Evolutionary conservation across 2,329 filamentous ascomycete species (phyloP), one percentile per base, ranked within the genome.

Genomic region (Diplocarpon mali): DNA sequence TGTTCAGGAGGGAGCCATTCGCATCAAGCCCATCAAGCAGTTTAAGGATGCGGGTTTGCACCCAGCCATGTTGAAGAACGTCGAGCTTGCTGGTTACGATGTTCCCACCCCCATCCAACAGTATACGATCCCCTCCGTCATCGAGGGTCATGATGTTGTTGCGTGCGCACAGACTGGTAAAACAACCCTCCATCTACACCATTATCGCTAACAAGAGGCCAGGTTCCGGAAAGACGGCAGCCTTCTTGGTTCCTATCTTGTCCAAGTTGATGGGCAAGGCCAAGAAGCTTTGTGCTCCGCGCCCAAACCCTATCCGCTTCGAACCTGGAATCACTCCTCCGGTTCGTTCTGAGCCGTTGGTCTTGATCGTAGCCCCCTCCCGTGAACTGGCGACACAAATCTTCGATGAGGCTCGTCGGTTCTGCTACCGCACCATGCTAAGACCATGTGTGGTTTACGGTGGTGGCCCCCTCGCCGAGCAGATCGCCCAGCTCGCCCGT

Each of bases 211-310:
- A 42, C 9, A 34, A 14, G 10, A 13, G 14, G 5, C 39, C 40
- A 95, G 90, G 92, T 15, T 96, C 90, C 20, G 92, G 92, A 42
- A 98, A 98, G 71, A 98, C 92, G 0, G 90, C 85, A 0, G 89
- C 92, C 0, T 98, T 92, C 60, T 67, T 98, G 4, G 78, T 95
- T 44, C 92, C 92, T 0, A 85, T 94, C 48, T 60, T 96, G 41
- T 94, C 88, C 48, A 83, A 85, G 62, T 68, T 98, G 16, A 95
- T 96, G 87, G 92, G 92, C 20, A 96, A 96, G 67, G 87, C 85
- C 5, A 92, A 88, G 67, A 89, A 88, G 65, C 68, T 95, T 6
- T 81, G 82, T 1, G 89, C 85, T 5, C 73, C 78, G 36, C 83
- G 89, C 4, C 87, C 89, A 0, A 79, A 82, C 50, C 70, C 76